Conservation (phyloP, 2,329 filamentous ascomycete genomes). For the Trichoderma koningii region DNA sequence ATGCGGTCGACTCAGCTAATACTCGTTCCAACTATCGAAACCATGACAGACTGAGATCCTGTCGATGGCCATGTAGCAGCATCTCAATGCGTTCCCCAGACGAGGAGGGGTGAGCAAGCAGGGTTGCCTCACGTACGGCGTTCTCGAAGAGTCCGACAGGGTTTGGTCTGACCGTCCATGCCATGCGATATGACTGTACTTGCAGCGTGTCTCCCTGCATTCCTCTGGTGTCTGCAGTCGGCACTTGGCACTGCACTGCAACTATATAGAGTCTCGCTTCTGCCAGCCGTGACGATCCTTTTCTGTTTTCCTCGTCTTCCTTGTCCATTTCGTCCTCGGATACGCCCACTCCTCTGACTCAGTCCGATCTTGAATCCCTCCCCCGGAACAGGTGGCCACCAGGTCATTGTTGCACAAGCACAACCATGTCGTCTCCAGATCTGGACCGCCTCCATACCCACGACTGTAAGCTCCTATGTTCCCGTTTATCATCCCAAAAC, state of each 20-base stretch:
- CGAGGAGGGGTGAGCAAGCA: background rate
- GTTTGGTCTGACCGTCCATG: conserved; percentile 2
- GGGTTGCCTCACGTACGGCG: conserved; percentile 8
- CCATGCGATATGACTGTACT: background rate
- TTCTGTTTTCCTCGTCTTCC: background rate
- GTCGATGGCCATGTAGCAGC: too few species aligned
- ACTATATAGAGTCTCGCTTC: conserved; percentile 14
- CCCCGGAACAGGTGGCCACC: background rate
- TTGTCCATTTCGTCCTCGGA: background rate
- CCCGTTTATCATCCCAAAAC: background rate
- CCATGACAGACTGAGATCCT: background rate
- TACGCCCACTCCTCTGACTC: background rate
- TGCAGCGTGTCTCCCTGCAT: background rate
- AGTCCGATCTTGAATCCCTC: too few species aligned
- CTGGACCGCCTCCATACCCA: conserved; percentile 29
- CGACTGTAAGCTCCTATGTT: conserved; percentile 28
- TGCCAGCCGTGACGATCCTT: background rate
- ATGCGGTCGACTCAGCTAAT: conserved; percentile 11
- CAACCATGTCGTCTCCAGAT: conserved; percentile 2
- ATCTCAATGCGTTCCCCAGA: background rate
- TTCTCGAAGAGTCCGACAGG: conserved; percentile 3
- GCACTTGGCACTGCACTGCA: conserved; percentile 6
- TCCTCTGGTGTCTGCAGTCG: background rate
- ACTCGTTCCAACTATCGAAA: conserved; percentile 21
- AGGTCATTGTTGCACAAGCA: conserved; percentile 8